These are phyloP conservation scores for Fraxinus baroniana DNA, from an alignment of 305 asterid species.

Conservation along the genomic window DNA sequence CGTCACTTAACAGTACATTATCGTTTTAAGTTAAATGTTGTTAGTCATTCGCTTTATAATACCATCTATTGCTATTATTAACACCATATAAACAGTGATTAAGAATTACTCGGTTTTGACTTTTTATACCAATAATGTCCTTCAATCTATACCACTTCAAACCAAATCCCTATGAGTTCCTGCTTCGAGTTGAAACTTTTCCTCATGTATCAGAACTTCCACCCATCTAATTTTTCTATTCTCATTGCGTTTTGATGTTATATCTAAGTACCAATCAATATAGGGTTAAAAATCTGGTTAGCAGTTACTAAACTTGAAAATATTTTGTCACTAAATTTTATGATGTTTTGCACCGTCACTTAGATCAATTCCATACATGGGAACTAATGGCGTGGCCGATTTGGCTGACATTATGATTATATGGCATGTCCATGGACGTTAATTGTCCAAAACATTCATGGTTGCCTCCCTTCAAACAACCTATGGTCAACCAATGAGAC, in stretches of 20 bases:
- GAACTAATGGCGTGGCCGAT: background rate
- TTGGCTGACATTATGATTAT: background rate
- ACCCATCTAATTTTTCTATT: background rate
- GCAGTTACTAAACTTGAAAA: background rate
- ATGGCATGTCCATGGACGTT: background rate
- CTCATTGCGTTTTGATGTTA: background rate
- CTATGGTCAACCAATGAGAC: background rate
- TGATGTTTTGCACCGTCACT: background rate
- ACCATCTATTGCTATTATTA: background rate
- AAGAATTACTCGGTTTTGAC: background rate
- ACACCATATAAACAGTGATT: conserved; percentile 15
- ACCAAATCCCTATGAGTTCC: conserved; percentile 1
- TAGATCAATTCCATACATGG: background rate
- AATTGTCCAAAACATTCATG: background rate
- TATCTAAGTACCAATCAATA: background rate
- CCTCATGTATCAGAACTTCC: background rate
- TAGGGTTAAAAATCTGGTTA: background rate
- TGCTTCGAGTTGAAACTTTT: conserved; percentile 1
- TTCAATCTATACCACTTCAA: background rate
- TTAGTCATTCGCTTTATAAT: background rate
- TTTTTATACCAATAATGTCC: conserved; percentile 12
- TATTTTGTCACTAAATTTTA: background rate
- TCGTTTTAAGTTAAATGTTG: background rate
- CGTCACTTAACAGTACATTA: background rate
- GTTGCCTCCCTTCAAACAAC: background rate